Conservation (phyloP, 805 yeast genomes). For the Saturnispora sanitii region DNA sequence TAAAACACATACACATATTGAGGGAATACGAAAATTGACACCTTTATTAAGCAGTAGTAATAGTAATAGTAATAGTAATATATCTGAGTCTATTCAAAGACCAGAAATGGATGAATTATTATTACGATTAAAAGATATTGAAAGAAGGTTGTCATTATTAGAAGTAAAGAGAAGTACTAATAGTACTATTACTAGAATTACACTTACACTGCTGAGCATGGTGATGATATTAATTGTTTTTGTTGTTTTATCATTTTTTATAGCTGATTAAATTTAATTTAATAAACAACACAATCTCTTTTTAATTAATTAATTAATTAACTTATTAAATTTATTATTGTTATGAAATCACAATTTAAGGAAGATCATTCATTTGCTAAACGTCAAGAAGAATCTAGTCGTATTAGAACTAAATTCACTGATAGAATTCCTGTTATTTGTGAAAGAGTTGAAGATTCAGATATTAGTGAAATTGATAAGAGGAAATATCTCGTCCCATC, state of each 20-base stretch:
- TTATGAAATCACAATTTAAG: conserved; percentile 85
- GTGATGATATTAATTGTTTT: neutral
- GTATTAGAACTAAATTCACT: conserved; percentile 78
- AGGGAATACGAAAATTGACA: too few species aligned
- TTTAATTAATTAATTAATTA: neutral
- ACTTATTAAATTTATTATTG: neutral
- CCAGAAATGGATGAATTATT: too few species aligned
- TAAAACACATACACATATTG: too few species aligned
- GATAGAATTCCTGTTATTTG: conserved; percentile 96
- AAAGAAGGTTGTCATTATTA: neutral
- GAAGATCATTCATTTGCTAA: conserved; percentile 94
- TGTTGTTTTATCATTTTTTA: neutral
- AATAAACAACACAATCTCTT: neutral
- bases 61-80: too few species aligned
- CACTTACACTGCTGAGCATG: too few species aligned
- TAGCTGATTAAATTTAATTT: neutral
- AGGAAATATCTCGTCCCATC: conserved; percentile 94
- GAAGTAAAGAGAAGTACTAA: too few species aligned
- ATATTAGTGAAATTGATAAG: conserved; percentile 92
- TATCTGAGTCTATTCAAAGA: too few species aligned
- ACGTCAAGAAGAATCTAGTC: conserved; percentile 88
- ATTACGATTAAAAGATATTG: conserved; percentile 2
- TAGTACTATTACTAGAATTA: too few species aligned
- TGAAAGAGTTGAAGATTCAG: conserved; percentile 94
- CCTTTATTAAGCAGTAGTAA: too few species aligned